These are phyloP conservation scores for Excoecaria cochinchinensis DNA, from an alignment of 345 rosid genomes.

Conservation along the genomic window DNA sequence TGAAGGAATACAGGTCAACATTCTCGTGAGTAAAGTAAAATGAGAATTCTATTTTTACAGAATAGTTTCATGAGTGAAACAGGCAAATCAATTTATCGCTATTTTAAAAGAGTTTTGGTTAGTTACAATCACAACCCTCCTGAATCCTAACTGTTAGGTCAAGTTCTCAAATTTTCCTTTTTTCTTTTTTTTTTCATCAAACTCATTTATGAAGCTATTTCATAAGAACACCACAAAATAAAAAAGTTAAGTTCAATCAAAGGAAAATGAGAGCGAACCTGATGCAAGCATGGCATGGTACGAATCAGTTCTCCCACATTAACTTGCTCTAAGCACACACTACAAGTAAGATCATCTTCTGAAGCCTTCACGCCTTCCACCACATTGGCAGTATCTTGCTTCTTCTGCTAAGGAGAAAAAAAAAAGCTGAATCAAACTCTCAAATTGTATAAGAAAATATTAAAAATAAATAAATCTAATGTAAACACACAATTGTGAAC, in stretches of 20 bases:
- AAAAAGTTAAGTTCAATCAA: background rate
- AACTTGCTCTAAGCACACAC: slow-evolving; percentile 85
- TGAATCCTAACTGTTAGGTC: background rate
- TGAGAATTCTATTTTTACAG: too few relatives aligned
- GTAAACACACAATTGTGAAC: background rate
- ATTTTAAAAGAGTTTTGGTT: too few relatives aligned
- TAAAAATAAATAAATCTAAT: background rate
- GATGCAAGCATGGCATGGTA: slow-evolving; percentile 75
- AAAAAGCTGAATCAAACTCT: background rate
- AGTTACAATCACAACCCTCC: too few relatives aligned
- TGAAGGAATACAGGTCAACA: background rate
- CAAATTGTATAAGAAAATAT: background rate
- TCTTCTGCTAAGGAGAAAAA: slow-evolving; percentile 40
- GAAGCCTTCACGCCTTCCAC: slow-evolving; percentile 40
- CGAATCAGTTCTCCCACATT: slow-evolving; percentile 59
- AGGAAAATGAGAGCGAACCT: slow-evolving; percentile 37
- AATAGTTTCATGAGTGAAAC: too few relatives aligned
- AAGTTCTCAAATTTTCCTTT: background rate
- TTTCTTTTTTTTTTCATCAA: background rate
- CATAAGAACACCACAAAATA: background rate
- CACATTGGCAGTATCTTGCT: slow-evolving; percentile 40
- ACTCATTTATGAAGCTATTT: background rate
- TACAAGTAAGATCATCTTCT: slow-evolving; percentile 72
- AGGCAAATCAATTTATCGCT: too few relatives aligned
- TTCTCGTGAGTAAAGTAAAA: background rate